Percentiles rank a stretch among this genome's conserved stretches.
Conservation (phyloP, 2,329 filamentous ascomycete species). For the Zalaria obscura region DNA sequence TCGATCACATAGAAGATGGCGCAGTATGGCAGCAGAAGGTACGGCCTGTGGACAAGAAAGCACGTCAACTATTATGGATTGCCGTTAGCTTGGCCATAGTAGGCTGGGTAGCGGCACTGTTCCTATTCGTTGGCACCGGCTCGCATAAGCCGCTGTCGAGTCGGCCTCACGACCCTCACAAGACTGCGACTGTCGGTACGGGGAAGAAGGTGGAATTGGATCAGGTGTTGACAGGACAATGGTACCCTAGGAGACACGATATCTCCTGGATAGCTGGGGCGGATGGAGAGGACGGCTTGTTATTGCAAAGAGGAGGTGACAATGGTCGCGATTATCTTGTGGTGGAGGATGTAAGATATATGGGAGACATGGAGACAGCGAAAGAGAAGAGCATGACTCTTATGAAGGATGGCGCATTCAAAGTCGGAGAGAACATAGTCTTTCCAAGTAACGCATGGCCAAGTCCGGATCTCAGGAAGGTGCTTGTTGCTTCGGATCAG, state of each 20-base stretch:
- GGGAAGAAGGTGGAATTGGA: slow-evolving; percentile 62
- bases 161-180: slow-evolving; percentile 53
- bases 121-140: slow-evolving; percentile 50
- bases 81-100: slow-evolving; percentile 46
- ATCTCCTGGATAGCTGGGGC: slow-evolving; percentile 68
- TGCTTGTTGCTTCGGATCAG: slow-evolving; percentile 62
- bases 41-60: slow-evolving; percentile 45
- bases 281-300: slow-evolving; percentile 65
- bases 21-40: slow-evolving; percentile 27
- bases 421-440: slow-evolving; percentile 41
- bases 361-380: slow-evolving; percentile 25
- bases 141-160: slow-evolving; percentile 51
- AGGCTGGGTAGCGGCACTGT: slow-evolving; percentile 55
- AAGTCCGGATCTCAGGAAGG: slow-evolving; percentile 71
- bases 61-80: slow-evolving; percentile 50
- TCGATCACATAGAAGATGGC: slow-evolving; percentile 36
- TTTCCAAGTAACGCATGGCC: slow-evolving; percentile 53
- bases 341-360: slow-evolving; percentile 67
- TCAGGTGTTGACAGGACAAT: slow-evolving; percentile 53
- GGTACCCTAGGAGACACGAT: slow-evolving; percentile 46
- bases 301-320: slow-evolving; percentile 57
- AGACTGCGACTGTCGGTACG: slow-evolving; percentile 45
- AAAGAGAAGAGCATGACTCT: slow-evolving; percentile 48
- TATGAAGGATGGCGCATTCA: slow-evolving; percentile 56
- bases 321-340: slow-evolving; percentile 60